A percentile compares a stretch with the other conserved stretches of the same genome.
Evolutionary conservation across 345 rosid genomes (phyloP).

Genomic region (Hibiscus trionum): DNA sequence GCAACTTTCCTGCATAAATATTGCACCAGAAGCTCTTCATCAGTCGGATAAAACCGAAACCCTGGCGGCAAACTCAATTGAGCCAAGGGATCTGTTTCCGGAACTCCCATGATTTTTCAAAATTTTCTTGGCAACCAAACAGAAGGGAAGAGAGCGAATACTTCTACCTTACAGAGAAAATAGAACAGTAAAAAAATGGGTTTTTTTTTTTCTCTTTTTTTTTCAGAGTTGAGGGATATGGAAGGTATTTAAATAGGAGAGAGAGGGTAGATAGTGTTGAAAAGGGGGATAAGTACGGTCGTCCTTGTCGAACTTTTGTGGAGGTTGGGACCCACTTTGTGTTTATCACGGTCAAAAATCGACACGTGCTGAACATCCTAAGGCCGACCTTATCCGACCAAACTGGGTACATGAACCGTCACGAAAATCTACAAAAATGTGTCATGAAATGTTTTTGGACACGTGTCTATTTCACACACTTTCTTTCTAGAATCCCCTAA

Average conservation of each 20-base stretch:
- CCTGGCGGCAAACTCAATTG: slow-evolving; percentile 93
- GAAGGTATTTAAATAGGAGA: slow-evolving; percentile 26
- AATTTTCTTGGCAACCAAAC: not conserved
- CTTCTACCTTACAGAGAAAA: not conserved
- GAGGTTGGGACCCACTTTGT: slow-evolving; percentile 20
- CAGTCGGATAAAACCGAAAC: slow-evolving; percentile 90
- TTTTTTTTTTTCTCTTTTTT: not conserved
- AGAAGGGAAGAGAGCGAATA: not conserved
- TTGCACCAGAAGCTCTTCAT: slow-evolving; percentile 88
- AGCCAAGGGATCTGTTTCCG: slow-evolving; percentile 59
- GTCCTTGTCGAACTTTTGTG: slow-evolving; percentile 41
- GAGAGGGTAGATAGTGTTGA: not conserved
- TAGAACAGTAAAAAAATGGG: not conserved
- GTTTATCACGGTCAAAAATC: slow-evolving; percentile 14
- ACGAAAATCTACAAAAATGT: slow-evolving; percentile 14
- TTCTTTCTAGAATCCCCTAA: slow-evolving; percentile 10
- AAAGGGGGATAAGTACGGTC: slow-evolving; percentile 58
- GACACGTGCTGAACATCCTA: slow-evolving; percentile 34
- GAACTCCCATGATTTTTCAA: slow-evolving; percentile 54
- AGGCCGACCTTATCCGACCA: slow-evolving; percentile 30
- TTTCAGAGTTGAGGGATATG: not conserved
- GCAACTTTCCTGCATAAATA: slow-evolving; percentile 81
- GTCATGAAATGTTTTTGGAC: slow-evolving; percentile 12
- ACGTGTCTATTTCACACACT: slow-evolving; percentile 20
- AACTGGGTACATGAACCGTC: slow-evolving; percentile 39